Conservation (phyloP, 2,329 filamentous ascomycete species). For the Diaporthe sp. region DNA sequence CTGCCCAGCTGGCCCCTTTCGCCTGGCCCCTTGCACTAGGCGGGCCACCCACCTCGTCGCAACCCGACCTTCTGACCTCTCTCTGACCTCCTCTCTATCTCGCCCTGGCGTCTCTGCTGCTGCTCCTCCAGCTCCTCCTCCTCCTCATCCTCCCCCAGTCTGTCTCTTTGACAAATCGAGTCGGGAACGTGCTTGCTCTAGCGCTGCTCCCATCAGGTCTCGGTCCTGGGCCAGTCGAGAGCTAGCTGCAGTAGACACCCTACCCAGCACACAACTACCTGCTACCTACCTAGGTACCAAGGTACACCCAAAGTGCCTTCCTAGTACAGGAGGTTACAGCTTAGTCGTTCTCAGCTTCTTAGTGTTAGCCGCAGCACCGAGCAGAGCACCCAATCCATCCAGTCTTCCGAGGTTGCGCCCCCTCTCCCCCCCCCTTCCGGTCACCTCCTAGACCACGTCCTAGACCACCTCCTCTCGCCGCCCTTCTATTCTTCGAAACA, state of each 20-base stretch:
- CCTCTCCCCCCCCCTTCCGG: slow-evolving; percentile 23
- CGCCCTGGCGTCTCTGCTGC: slow-evolving; percentile 1
- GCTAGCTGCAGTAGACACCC: slow-evolving; percentile 8
- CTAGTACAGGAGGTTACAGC: neutral
- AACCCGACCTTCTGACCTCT: slow-evolving; percentile 30
- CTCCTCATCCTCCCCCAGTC: slow-evolving; percentile 2
- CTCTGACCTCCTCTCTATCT: neutral
- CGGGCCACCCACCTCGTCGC: slow-evolving; percentile 30
- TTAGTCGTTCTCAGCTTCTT: slow-evolving; percentile 26
- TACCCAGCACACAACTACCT: neutral
- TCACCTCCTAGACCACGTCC: slow-evolving; percentile 41
- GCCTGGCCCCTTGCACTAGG: slow-evolving; percentile 34
- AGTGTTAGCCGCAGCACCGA: slow-evolving; percentile 29
- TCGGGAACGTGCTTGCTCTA: slow-evolving; percentile 22
- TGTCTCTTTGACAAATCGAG: slow-evolving; percentile 11
- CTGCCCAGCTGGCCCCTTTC: slow-evolving; percentile 27
- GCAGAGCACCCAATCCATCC: slow-evolving; percentile 28
- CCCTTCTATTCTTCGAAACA: slow-evolving; percentile 54
- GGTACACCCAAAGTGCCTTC: neutral
- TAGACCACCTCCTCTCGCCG: slow-evolving; percentile 44
- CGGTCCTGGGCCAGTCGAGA: slow-evolving; percentile 21
- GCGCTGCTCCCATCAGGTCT: slow-evolving; percentile 16
- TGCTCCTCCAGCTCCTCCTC: neutral
- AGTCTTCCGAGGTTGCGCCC: slow-evolving; percentile 29
- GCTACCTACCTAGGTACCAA: neutral